Evolutionary conservation across 2,329 filamentous ascomycete species (phyloP).

Genomic region (Balansia obtecta): DNA sequence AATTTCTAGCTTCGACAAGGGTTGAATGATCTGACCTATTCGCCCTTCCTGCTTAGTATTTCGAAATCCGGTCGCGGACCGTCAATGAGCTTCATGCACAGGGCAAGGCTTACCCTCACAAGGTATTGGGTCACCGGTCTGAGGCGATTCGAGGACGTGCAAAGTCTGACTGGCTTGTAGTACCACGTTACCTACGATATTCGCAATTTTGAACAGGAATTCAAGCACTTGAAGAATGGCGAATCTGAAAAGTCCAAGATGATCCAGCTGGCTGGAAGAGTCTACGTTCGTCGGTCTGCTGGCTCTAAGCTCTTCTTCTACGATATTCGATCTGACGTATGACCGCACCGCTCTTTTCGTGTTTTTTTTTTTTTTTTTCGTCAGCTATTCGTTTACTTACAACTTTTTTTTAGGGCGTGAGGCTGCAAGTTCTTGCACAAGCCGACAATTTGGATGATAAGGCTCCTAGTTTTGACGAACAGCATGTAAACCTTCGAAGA

Average conservation of each 20-base stretch:
- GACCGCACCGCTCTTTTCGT: neutral
- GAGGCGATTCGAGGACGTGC: neutral
- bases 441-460: conserved; percentile 61
- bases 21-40: neutral
- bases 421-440: conserved; percentile 88
- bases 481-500: conserved; percentile 79
- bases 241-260: conserved; percentile 65
- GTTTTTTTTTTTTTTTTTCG: neutral
- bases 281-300: conserved; percentile 76
- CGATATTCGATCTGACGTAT: conserved; percentile 38
- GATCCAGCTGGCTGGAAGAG: conserved; percentile 69
- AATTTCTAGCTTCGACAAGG: neutral
- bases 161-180: conserved; percentile 10
- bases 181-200: conserved; percentile 81
- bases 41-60: conserved; percentile 42
- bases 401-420: conserved; percentile 31
- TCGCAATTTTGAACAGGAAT: conserved; percentile 66
- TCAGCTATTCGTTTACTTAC: neutral
- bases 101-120: conserved; percentile 65
- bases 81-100: conserved; percentile 39
- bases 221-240: conserved; percentile 73
- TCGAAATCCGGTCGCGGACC: conserved; percentile 81
- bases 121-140: conserved; percentile 22
- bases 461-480: conserved; percentile 60
- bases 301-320: conserved; percentile 87